Evolutionary conservation across 441 rosid species (phyloP).

Genomic region (Biscutella laevigata): DNA sequence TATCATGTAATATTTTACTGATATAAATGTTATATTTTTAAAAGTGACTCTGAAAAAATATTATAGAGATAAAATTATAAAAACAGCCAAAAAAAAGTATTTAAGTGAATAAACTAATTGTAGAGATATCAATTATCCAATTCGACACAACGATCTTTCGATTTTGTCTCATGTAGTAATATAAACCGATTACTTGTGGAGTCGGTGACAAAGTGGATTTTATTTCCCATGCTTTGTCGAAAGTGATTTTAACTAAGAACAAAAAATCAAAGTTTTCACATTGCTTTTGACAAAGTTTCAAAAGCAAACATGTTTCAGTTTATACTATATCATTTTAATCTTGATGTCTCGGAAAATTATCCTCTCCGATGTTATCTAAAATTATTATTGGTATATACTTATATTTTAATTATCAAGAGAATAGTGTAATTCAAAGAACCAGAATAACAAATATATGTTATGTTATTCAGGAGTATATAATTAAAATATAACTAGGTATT

Average conservation of each 20-base stretch:
- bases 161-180: slow-evolving; percentile 19
- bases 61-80: no score
- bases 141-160: background rate
- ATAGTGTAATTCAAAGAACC: no score
- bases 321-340: background rate
- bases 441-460: no score
- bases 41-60: no score
- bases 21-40: no score
- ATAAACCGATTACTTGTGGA: slow-evolving; percentile 18
- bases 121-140: background rate
- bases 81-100: no score
- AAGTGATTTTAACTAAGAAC: slow-evolving; percentile 15
- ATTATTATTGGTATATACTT: no score
- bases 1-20: no score
- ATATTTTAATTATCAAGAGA: no score
- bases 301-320: slow-evolving; percentile 14
- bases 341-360: background rate
- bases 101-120: background rate
- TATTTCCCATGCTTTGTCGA: slow-evolving; percentile 21
- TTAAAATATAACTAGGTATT: no score
- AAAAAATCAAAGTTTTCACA: slow-evolving; percentile 20
- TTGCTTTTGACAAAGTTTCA: slow-evolving; percentile 22
- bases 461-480: no score
- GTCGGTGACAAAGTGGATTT: slow-evolving; percentile 23
- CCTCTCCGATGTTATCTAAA: background rate